Evolutionary conservation across 129 eudicot species (phyloP), one percentile per base, ranked within the genome.

Genomic region (Helichrysum umbraculigerum): DNA sequence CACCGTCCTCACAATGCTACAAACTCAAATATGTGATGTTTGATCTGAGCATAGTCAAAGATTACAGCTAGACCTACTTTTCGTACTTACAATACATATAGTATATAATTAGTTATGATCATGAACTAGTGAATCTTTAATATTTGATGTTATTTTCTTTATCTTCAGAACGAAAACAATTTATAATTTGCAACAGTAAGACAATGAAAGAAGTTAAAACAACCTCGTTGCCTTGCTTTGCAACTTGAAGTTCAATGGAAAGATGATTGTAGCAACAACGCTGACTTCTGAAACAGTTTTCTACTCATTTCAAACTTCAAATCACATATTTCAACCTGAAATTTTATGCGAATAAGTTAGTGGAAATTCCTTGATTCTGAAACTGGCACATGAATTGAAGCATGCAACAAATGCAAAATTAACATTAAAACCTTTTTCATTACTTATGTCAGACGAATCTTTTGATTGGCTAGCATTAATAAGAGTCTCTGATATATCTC

Each of bases 401-500:
- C 2, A 78, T 33, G 47, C 73, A 37, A 19, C 59, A 25, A 17
- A 57, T 35, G 39, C 11, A 19, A 5, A 25, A 7, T 61, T 68
- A 59, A 63, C 47, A 56, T 35, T 70, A 77, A 79, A 73, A 82
- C 85, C 83, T 72, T 64, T 70, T 44, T 16, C 61, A 51, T 30
- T 76, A 47, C 66, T 62, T 70, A 33, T 41, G 59, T 79, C 68
- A 20, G 86, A 80, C 28, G 77, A 29, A 65, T 81, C 79, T 62
- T 77, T 76, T 29, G 83, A 78, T 25, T 74, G 78, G 54, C 86
- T 86, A 20, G 96, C 91, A 62, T 54, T 79, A 25, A 85, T 80
- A 69, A 95, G 94, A 65, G 82, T 78, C 74, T 89, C 85, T 15
- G 97, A 87, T 75, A 91, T 79, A 83, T 87, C 86, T 71, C 85